phyloP scores from a whole-genome alignment of 1,284 basidiomycete genomes.

The Ceratobasidium sp. region DNA sequence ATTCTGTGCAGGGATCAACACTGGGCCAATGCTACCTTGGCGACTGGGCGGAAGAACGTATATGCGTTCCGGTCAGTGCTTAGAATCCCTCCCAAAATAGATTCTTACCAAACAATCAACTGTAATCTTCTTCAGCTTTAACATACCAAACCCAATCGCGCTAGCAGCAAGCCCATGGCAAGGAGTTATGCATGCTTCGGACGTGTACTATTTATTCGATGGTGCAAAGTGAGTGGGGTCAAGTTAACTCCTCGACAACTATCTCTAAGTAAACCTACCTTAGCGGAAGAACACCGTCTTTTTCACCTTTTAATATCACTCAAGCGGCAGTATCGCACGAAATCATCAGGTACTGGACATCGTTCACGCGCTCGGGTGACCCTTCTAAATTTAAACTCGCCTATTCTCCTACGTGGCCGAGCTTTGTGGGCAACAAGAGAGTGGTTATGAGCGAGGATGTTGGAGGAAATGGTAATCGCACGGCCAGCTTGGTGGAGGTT shows the following conservation, averaged over 20 bases:
- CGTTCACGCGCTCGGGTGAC: constrained; percentile 59
- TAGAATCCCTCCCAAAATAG: not conserved
- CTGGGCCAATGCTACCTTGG: constrained; percentile 57
- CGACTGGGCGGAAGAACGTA: constrained; percentile 57
- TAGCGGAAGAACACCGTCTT: constrained; percentile 52
- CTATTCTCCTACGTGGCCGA: constrained; percentile 57
- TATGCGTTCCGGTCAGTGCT: constrained; percentile 58
- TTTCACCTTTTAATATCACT: constrained; percentile 50
- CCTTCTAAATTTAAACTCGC: constrained; percentile 56
- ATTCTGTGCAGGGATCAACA: constrained; percentile 59
- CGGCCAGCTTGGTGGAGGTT: constrained; percentile 54
- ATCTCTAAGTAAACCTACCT: constrained; percentile 59
- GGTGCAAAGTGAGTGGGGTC: constrained; percentile 53
- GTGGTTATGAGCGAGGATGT: constrained; percentile 53
- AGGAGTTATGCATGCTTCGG: constrained; percentile 64
- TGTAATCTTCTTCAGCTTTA: constrained; percentile 56
- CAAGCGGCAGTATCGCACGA: constrained; percentile 60
- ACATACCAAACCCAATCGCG: constrained; percentile 62
- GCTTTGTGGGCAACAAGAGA: constrained; percentile 49
- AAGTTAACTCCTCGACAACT: not conserved
- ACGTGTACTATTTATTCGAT: constrained; percentile 63
- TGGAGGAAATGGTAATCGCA: constrained; percentile 42
- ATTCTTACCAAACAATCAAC: not conserved
- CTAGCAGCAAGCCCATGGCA: constrained; percentile 59
- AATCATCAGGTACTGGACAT: constrained; percentile 64